Conservation (phyloP, 441 rosid species). For the Breynia disticha region DNA sequence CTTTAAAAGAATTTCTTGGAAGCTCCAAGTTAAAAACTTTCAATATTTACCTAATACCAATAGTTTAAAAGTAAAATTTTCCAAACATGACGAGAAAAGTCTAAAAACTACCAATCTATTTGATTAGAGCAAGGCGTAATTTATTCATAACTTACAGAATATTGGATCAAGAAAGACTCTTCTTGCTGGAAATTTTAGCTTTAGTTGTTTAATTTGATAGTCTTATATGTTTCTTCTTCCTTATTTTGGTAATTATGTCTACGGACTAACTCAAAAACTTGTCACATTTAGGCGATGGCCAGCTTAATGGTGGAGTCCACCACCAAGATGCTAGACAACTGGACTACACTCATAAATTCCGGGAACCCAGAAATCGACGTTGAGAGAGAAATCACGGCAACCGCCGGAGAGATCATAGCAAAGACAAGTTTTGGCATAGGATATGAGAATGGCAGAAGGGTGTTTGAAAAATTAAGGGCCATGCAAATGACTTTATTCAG, state of each 20-base stretch:
- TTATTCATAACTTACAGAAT: not conserved
- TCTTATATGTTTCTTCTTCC: not conserved
- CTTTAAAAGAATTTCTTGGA: too few relatives aligned
- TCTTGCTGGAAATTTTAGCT: not conserved
- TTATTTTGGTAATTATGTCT: not conserved
- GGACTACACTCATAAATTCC: conserved; percentile 24
- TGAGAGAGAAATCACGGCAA: conserved; percentile 50
- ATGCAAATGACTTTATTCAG: conserved; percentile 65
- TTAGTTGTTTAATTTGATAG: not conserved
- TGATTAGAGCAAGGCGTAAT: not conserved
- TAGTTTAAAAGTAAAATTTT: too few relatives aligned
- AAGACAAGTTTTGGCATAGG: conserved; percentile 78
- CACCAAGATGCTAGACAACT: conserved; percentile 49
- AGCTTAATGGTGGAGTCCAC: conserved; percentile 58
- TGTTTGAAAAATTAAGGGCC: conserved; percentile 55
- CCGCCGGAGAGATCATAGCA: conserved; percentile 84
- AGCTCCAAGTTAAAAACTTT: too few relatives aligned
- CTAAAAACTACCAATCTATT: conserved; percentile 1
- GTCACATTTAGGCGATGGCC: conserved; percentile 29
- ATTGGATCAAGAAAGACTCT: not conserved
- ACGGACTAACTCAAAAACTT: conserved; percentile 4
- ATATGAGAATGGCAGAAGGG: conserved; percentile 43
- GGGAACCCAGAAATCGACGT: conserved; percentile 54
- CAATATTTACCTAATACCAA: too few relatives aligned
- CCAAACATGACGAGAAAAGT: not conserved